phyloP scores from a whole-genome alignment of 805 yeast species.

The Kurtzmaniella cleridarum region DNA sequence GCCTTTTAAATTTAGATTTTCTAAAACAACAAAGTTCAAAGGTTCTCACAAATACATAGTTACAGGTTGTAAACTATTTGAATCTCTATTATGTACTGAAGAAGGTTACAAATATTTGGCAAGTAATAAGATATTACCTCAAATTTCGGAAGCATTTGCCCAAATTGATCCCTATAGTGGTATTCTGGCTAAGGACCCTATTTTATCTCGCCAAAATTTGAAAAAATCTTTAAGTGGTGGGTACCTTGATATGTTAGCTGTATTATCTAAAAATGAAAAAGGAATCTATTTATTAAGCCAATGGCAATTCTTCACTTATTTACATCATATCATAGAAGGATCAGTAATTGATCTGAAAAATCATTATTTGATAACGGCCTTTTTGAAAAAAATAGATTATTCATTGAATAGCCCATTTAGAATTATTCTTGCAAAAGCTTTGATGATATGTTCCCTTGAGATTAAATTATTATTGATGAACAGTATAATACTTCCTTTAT shows the following conservation, averaged over 20 bases:
- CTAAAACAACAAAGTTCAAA: conserved; percentile 20
- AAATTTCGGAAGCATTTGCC: conserved; percentile 82
- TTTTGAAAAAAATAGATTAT: conserved; percentile 61
- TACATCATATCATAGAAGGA: conserved; percentile 64
- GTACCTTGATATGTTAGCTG: conserved; percentile 74
- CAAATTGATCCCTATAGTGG: conserved; percentile 81
- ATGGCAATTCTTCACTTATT: conserved; percentile 80
- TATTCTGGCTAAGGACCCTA: conserved; percentile 64
- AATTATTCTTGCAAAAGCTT: conserved; percentile 57
- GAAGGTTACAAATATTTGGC: conserved; percentile 64
- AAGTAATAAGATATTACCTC: conserved; percentile 77
- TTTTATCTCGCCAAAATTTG: conserved; percentile 57
- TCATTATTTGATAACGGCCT: conserved; percentile 51
- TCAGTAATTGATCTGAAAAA: conserved; percentile 12
- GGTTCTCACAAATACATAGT: conserved; percentile 53
- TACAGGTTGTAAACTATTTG: conserved; percentile 73
- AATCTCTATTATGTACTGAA: conserved; percentile 52
- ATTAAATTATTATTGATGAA: conserved; percentile 56
- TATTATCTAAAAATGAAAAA: conserved; percentile 49
- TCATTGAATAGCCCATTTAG: conserved; percentile 60
- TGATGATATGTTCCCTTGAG: conserved; percentile 47
- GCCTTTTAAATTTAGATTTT: conserved; percentile 83
- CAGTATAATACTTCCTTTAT: conserved; percentile 37
- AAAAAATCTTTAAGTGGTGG: conserved; percentile 67
- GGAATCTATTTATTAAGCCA: conserved; percentile 71